Evolutionary conservation across 2,329 filamentous ascomycete species (phyloP), one percentile per base, ranked within the genome.

Genomic region (Ophiostoma novo-ulmi): DNA sequence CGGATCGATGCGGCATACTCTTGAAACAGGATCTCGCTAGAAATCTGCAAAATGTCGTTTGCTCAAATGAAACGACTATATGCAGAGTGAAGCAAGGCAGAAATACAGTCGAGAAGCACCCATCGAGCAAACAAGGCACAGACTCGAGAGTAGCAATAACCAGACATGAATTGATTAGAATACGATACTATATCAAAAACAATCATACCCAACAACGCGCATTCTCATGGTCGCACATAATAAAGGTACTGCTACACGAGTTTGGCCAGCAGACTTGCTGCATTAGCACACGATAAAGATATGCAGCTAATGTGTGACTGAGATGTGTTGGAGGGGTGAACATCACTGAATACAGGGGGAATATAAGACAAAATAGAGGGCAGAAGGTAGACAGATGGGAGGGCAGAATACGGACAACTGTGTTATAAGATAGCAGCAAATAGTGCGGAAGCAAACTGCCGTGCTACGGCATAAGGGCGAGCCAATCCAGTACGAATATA

Each of bases 201-300:
- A 48, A 17, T 20, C 17, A 44, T 20, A 48, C 44, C 44, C 44
- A 48, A 63, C 58, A 63, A 13, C 3, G 13, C 3, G 26, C 58
- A 1, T 48, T 48, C 65, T 39, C 14, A n/a, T 41, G 39, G 65
- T 41, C n/a, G 20, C 6, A 22, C 36, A 22, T 39, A 22, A 41
- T 39, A 39, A n/a, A 22, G 55, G 35, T n/a, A 14, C 8, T 41
- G 65, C n/a, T 67, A 48, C 65, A 67, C 65, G 38, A 41, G 38
- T 11, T 44, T 67, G 65, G 39, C 65, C 65, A 67, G 36, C 64
- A 67, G 39, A 48, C 63, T 39, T 35, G 39, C 3, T 67, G 65
- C 65, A 67, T 67, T 41, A 67, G n/a, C 38, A 48, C 36, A 67
- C 65, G 65, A 67, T 67, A 67, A 67, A 48, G 65, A 44, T 31